These are phyloP conservation scores for Hypoxylon sp. DNA, from an alignment of 2,329 filamentous ascomycete species.

Conservation along the genomic window DNA sequence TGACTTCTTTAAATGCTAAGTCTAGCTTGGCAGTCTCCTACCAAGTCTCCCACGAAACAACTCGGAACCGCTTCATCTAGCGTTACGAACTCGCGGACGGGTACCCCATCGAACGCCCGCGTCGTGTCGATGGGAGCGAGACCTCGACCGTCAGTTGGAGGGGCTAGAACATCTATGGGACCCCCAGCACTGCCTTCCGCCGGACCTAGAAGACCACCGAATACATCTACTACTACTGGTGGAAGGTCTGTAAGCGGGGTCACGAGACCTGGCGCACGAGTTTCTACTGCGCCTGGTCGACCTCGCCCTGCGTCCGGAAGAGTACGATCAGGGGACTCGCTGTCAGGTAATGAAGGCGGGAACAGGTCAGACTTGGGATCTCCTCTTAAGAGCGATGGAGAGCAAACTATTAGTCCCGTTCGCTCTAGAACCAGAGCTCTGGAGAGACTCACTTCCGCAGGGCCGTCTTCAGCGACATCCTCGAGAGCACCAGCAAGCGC, in stretches of 20 bases:
- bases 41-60: constrained; percentile 85
- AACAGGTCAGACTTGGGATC: constrained; percentile 60
- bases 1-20: constrained; percentile 44
- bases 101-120: constrained; percentile 72
- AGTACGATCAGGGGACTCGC: constrained; percentile 64
- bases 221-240: constrained; percentile 60
- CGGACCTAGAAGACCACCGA: constrained; percentile 61
- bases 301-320: constrained; percentile 60
- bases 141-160: constrained; percentile 69
- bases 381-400: constrained; percentile 66
- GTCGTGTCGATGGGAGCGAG: constrained; percentile 63
- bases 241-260: constrained; percentile 53
- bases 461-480: constrained; percentile 53
- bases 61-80: constrained; percentile 69
- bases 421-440: constrained; percentile 65
- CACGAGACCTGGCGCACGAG: constrained; percentile 59
- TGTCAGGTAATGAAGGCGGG: constrained; percentile 60
- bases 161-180: constrained; percentile 75
- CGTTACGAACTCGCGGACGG: constrained; percentile 72
- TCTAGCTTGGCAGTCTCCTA: constrained; percentile 72
- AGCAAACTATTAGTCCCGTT: constrained; percentile 67
- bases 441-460: constrained; percentile 64
- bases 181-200: constrained; percentile 69
- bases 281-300: constrained; percentile 55
- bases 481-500: constrained; percentile 52